Evolutionary conservation across 257 asterid species (phyloP).

Genomic region (Nicotiana knightiana): DNA sequence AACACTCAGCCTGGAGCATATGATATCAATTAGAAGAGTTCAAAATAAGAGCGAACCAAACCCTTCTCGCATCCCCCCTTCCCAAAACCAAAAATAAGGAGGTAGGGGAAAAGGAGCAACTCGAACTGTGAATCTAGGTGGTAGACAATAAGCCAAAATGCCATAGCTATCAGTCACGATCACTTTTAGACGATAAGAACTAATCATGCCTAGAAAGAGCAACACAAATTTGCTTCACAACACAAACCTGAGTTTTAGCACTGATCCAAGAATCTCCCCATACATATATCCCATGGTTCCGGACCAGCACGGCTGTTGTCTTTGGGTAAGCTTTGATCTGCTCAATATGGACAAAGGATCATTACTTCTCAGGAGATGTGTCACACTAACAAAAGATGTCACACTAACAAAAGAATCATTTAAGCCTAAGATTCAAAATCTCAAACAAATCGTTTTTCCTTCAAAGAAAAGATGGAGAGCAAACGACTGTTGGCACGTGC

Average conservation of each 20-base stretch:
- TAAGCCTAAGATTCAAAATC: no score
- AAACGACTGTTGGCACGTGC: no score
- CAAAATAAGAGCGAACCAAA: neutral
- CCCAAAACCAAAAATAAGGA: no score
- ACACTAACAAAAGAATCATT: neutral
- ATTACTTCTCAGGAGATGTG: neutral
- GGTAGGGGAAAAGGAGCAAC: neutral
- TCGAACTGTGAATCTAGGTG: neutral
- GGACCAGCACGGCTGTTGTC: conserved; percentile 89
- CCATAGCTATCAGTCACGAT: neutral
- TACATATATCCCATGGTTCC: conserved; percentile 83
- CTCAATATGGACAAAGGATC: neutral
- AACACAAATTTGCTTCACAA: neutral
- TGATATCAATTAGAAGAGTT: conserved; percentile 15
- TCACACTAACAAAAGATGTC: neutral
- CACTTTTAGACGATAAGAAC: neutral
- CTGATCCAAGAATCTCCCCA: conserved; percentile 98
- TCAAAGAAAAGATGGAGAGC: neutral
- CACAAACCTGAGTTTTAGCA: conserved; percentile 84
- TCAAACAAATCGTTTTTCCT: neutral
- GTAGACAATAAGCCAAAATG: neutral
- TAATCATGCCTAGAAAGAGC: neutral
- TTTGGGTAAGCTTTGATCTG: conserved; percentile 88
- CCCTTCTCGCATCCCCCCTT: neutral
- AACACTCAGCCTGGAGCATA: conserved; percentile 76